Conservation (phyloP, 1,284 basidiomycete species). For the Rhodotorula sp. region DNA sequence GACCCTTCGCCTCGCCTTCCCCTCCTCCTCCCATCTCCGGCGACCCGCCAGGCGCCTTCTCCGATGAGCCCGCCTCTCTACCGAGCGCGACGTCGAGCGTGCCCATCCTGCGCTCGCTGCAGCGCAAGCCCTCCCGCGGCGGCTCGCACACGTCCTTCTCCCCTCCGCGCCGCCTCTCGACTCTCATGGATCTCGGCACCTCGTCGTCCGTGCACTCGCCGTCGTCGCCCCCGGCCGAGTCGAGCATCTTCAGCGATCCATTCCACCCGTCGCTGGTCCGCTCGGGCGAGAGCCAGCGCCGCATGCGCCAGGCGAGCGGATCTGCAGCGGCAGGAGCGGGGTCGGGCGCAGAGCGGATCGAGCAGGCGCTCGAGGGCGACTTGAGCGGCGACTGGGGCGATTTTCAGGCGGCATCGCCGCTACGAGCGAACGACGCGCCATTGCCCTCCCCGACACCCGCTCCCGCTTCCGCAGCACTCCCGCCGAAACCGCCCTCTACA, state of each 20-base stretch:
- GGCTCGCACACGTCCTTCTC: conserved; percentile 21
- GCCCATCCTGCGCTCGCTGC: neutral
- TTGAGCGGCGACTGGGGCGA: conserved; percentile 20
- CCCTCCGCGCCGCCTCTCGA: conserved; percentile 35
- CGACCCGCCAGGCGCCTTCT: too few relatives aligned
- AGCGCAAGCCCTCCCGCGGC: neutral
- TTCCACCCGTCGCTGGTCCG: conserved; percentile 18
- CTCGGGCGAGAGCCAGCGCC: neutral
- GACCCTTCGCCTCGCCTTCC: conserved; percentile 12
- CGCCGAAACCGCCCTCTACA: neutral
- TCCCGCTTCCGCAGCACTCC: too few relatives aligned
- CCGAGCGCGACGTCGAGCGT: neutral
- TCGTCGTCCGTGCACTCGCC: conserved; percentile 5
- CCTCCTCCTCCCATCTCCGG: neutral
- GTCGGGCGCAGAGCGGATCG: neutral
- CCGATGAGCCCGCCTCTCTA: neutral
- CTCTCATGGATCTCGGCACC: conserved; percentile 25
- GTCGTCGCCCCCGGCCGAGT: conserved; percentile 15
- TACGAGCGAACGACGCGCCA: neutral
- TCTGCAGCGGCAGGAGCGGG: too few relatives aligned
- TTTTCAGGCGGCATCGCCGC: neutral
- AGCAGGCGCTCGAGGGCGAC: neutral
- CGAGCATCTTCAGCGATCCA: conserved; percentile 9
- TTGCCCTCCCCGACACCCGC: neutral
- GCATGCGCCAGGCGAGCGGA: conserved; percentile 9